Evolutionary conservation across 1,284 basidiomycete species (phyloP), one percentile per base, ranked within the genome.

Genomic region (Melampsora americana): DNA sequence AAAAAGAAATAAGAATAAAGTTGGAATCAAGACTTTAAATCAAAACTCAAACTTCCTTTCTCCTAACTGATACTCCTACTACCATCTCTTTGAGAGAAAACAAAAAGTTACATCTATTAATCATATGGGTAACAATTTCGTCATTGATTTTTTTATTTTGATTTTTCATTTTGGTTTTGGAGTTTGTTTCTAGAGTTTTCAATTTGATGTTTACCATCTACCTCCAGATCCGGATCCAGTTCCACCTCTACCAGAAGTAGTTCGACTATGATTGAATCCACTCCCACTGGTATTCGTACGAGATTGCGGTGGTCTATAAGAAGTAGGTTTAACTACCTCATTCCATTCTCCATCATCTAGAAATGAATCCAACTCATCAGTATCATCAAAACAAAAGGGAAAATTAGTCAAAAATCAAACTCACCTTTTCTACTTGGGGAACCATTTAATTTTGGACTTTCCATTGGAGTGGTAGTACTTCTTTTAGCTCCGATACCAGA

Each of bases 281-380:
- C 66, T 50, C 0, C 44, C 61, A 30, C 46, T 48, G 7, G 60
- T 44, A 18, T 70, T 60, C 6, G 53, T 61, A 26, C 69, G 69
- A 59, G 18, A 64, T 44, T 53, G 61, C 1, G 69, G 69, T 5
- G 69, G 60, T 65, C 60, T 62, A n/a, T 72, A 72, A 53, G 69
- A 42, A 42, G 39, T 12, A 42, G 39, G 39, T 42, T 42, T 42
- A 12, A 42, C 39, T 12, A 42, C 39, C 12, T 42, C 39, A 42
- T 42, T 42, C 39, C 69, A 44, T 30, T 60, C 69, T 2, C 44
- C 18, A 46, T 20, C 66, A 18, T 56, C 53, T 32, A 62, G 4
- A 14, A 30, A 7, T n/a, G 35, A 6, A 20, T 56, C n/a, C 39
- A 42, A 28, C 35, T 59, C 30, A 30, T 30, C 14, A 39, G 30